phyloP scores from a whole-genome alignment of 305 asterid genomes.

The Stenogyne calaminthoides region DNA sequence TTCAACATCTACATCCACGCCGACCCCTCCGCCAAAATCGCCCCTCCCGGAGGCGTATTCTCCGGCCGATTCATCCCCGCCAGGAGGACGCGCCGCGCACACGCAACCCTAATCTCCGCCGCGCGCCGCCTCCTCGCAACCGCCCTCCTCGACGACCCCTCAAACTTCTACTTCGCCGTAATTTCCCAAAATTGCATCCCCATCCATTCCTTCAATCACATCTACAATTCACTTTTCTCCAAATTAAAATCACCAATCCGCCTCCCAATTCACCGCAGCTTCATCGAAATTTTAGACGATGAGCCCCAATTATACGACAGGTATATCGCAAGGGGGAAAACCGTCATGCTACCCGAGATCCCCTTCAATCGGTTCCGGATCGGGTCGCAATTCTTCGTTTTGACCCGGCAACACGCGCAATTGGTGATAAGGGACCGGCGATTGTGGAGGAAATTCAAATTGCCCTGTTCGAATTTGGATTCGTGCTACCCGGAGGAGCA shows the following conservation, averaged over 20 bases:
- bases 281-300: conserved; percentile 65
- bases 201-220: conserved; percentile 63
- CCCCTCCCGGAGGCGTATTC: conserved; percentile 60
- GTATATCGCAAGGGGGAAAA: conserved; percentile 72
- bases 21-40: conserved; percentile 58
- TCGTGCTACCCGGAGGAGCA: conserved; percentile 93
- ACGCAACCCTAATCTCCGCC: conserved; percentile 80
- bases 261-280: conserved; percentile 44
- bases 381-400: conserved; percentile 84
- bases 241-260: conserved; percentile 25
- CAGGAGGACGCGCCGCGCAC: conserved; percentile 64
- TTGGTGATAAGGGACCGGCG: conserved; percentile 69
- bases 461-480: conserved; percentile 60
- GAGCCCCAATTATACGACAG: conserved; percentile 61
- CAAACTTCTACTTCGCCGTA: conserved; percentile 65
- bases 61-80: conserved; percentile 58
- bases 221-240: conserved; percentile 56
- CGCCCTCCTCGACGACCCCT: conserved; percentile 79
- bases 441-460: conserved; percentile 76
- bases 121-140: conserved; percentile 84
- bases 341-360: conserved; percentile 80
- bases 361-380: conserved; percentile 60
- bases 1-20: conserved; percentile 87
- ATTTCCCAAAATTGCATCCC: conserved; percentile 85
- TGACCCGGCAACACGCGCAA: conserved; percentile 62